These are phyloP conservation scores for Aspergillus pseudoglaucus DNA, from an alignment of 2,329 filamentous ascomycete genomes.

Conservation along the genomic window DNA sequence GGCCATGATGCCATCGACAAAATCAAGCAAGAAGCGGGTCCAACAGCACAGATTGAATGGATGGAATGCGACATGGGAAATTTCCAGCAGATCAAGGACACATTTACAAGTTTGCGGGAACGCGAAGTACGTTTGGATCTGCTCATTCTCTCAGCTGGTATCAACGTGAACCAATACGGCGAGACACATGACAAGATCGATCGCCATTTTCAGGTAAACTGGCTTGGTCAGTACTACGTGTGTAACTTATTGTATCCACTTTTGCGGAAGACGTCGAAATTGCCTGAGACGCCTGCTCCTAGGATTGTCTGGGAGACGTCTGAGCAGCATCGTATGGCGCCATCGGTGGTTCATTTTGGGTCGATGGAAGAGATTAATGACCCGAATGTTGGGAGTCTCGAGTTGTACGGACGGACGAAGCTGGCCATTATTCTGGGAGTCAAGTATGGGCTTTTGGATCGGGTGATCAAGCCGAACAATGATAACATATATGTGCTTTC, in stretches of 20 bases:
- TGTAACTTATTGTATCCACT: conserved; percentile 39
- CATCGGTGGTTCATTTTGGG: conserved; percentile 32
- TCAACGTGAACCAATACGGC: conserved; percentile 37
- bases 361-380: conserved; percentile 41
- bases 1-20: conserved; percentile 24
- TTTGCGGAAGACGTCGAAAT: conserved; percentile 35
- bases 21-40: conserved; percentile 23
- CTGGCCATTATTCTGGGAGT: conserved; percentile 39
- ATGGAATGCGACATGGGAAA: conserved; percentile 38
- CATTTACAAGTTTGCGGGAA: conserved; percentile 32
- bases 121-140: conserved; percentile 36
- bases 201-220: conserved; percentile 40
- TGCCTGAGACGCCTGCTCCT: conserved; percentile 28
- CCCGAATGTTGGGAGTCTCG: conserved; percentile 22
- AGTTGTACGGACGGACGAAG: conserved; percentile 40
- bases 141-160: conserved; percentile 40
- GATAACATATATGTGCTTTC: conserved; percentile 38
- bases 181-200: conserved; percentile 33
- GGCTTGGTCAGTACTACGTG: conserved; percentile 41
- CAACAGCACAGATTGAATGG: conserved; percentile 34
- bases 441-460: conserved; percentile 37
- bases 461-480: conserved; percentile 38
- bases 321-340: conserved; percentile 37
- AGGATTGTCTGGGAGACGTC: conserved; percentile 39
- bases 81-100: conserved; percentile 31